These are phyloP conservation scores for Yarrowia sp. DNA, from an alignment of 805 yeast species.

Conservation along the genomic window DNA sequence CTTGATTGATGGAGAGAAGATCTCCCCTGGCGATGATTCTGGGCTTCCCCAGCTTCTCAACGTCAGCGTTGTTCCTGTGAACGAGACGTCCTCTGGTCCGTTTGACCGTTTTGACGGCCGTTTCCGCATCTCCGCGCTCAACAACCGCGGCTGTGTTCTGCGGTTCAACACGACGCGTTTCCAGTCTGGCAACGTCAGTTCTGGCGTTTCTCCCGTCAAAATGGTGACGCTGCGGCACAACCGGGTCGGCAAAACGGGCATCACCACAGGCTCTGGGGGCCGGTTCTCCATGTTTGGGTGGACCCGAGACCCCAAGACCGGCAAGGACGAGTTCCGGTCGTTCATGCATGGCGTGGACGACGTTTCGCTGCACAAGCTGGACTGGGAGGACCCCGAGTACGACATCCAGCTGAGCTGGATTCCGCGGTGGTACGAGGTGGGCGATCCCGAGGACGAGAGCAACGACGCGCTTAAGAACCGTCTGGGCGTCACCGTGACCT, in stretches of 20 bases:
- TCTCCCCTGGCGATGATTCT: slow-evolving; percentile 36
- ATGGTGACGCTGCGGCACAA: slow-evolving; percentile 53
- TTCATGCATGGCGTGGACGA: slow-evolving; percentile 61
- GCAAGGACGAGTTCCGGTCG: slow-evolving; percentile 48
- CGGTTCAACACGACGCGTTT: slow-evolving; percentile 54
- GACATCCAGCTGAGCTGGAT: slow-evolving; percentile 75
- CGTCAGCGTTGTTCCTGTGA: slow-evolving; percentile 1
- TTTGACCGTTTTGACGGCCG: slow-evolving; percentile 53
- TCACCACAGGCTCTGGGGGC: not conserved
- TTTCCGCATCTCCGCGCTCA: slow-evolving; percentile 53
- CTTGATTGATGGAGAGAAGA: slow-evolving; percentile 39
- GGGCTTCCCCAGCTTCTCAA: slow-evolving; percentile 30
- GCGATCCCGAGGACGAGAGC: slow-evolving; percentile 40
- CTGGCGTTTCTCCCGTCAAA: slow-evolving; percentile 59
- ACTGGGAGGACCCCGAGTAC: slow-evolving; percentile 53
- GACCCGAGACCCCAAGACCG: slow-evolving; percentile 17
- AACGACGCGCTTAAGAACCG: slow-evolving; percentile 20
- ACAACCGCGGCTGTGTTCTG: slow-evolving; percentile 64
- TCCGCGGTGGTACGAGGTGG: slow-evolving; percentile 54
- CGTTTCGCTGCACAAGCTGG: slow-evolving; percentile 61
- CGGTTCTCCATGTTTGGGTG: slow-evolving; percentile 7
- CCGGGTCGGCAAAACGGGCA: not conserved
- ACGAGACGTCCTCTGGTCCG: slow-evolving; percentile 37
- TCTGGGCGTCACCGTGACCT: slow-evolving; percentile 51
- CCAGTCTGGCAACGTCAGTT: slow-evolving; percentile 35